Conservation (phyloP, 2,329 filamentous ascomycete genomes). For the Paecilomyces niveus region DNA sequence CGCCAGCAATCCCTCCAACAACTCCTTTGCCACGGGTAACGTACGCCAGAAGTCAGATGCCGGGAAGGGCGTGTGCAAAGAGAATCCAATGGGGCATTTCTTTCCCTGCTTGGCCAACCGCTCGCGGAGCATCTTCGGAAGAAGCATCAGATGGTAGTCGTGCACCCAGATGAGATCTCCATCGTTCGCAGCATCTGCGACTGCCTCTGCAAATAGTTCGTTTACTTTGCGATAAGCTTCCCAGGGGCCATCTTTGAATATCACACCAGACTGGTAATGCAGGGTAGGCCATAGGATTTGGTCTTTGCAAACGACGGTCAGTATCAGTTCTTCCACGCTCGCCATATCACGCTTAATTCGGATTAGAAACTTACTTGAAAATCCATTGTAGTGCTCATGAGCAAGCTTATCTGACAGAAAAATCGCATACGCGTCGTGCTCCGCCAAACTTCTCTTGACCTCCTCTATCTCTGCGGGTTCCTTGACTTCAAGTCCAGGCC, state of each 20-base stretch:
- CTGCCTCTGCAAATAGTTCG: conserved; percentile 74
- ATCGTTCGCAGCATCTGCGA: conserved; percentile 72
- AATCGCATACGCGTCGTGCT: conserved; percentile 77
- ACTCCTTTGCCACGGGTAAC: conserved; percentile 75
- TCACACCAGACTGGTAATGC: conserved; percentile 92
- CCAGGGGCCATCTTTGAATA: conserved; percentile 87
- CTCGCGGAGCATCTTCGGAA: conserved; percentile 81
- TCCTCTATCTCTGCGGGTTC: conserved; percentile 60
- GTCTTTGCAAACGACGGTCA: conserved; percentile 46
- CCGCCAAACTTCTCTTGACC: conserved; percentile 64
- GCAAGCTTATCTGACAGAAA: conserved; percentile 83
- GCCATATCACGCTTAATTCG: background rate
- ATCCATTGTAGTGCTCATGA: conserved; percentile 91
- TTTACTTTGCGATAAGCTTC: conserved; percentile 83
- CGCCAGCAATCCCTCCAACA: conserved; percentile 73
- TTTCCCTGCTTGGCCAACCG: conserved; percentile 61
- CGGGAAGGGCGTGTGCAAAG: conserved; percentile 89
- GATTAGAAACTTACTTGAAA: conserved; percentile 62
- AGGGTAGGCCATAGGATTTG: conserved; percentile 95
- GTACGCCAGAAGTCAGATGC: conserved; percentile 90
- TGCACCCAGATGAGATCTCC: conserved; percentile 92
- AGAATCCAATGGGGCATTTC: conserved; percentile 90
- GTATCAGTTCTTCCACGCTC: conserved; percentile 53
- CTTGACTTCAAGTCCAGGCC: conserved; percentile 82
- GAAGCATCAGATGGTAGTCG: conserved; percentile 94